Evolutionary conservation across 208 protist species (phyloP), one percentile per base, ranked within the genome.

Genomic region (Acanthamoeba healyi): DNA sequence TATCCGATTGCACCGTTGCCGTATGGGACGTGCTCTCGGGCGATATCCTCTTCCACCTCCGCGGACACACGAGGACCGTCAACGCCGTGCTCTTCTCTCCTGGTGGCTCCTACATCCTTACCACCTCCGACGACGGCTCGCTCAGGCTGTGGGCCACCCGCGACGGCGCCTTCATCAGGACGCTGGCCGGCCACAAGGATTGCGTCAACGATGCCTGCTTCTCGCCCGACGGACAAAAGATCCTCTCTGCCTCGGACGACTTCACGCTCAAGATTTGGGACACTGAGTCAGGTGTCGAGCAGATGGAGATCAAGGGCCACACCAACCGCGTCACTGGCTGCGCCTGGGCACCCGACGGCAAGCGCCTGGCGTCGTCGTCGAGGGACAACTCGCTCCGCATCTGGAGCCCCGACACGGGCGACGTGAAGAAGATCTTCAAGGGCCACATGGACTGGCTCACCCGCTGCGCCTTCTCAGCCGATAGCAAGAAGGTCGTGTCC

Each of bases 1-100:
- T 70, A 29, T 38, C 94, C 26, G 95, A 97, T 46, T 44, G 58
- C 24, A 36, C 46, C 4, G 4, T 96, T 10, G 63, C 88, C 22
- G 58, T 96, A 26, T 97, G 95, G 96, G 95, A 97, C 56, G 94
- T 86, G 5, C 40, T 94, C 34, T 93, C 51, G 12, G 86, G 61
- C 17, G 70, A 82, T 51, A 24, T 79, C 40, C 7, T 92, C 26
- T 86, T 89, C 58, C 46, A 54, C 58, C 24, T 92, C 0, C n/a
- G 36, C 4, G 44, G 58, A 0, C 51, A 94, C 10, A 74, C 46
- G 29, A 56, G 79, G 49, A 90, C 65, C 15, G 77, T 94, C 44
- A 87, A 94, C 17, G 61, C 81, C 19, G 51, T 77, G 19, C 14
- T 61, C 9, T 95, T 96, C 22, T 67, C 93, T 19, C 56, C 22